Evolutionary conservation across 768 basidiomycete genomes (phyloP), one percentile per base, ranked within the genome.

Genomic region (Mycena epipterygia): DNA sequence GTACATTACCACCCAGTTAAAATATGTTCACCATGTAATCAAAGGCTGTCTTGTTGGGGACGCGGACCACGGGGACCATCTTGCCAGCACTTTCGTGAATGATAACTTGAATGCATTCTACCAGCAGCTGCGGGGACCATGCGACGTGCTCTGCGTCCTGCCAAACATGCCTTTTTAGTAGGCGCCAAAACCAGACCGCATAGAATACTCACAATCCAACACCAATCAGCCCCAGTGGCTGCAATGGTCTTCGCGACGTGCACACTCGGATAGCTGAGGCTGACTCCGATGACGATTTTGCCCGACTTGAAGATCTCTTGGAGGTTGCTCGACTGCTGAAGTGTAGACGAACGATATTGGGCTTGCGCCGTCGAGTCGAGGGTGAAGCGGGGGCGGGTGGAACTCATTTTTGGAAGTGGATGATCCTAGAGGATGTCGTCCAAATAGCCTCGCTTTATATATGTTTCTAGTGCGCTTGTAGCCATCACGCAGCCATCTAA

Each of bases 131-230:
- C n/a, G 33, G 46, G 1, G 70, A 63, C 70, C 70, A 71, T 1
- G 60, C 70, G 16, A 67, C 65, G 27, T 71, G 70, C 23, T 71
- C 70, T n/a, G 52, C 61, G 35, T 72, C 71, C 71, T 72, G n/a
- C 2, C 4, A 13, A 23, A 37, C 5, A 14, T 17, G 48, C 39
- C 16, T 5, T 21, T 16, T 35, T 12, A 5, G 8, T 11, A 11
- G 32, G 13, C 12, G 23, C 29, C 3, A 7, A 3, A 48, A 25
- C 1, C 16, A 8, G 1, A 11, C 5, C 21, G 23, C 33, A 2
- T 19, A 52, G 9, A 35, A 51, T 9, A 53, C 64, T 29, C 32
- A 71, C 70, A 23, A 71, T 27, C 70, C 64, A 71, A 35, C 69
- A 71, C 58, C 49, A 42, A 23, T 71, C 64, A 4, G 63, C 69